phyloP scores from a whole-genome alignment of 2,329 filamentous ascomycete genomes.

The Cladosporium sp. region DNA sequence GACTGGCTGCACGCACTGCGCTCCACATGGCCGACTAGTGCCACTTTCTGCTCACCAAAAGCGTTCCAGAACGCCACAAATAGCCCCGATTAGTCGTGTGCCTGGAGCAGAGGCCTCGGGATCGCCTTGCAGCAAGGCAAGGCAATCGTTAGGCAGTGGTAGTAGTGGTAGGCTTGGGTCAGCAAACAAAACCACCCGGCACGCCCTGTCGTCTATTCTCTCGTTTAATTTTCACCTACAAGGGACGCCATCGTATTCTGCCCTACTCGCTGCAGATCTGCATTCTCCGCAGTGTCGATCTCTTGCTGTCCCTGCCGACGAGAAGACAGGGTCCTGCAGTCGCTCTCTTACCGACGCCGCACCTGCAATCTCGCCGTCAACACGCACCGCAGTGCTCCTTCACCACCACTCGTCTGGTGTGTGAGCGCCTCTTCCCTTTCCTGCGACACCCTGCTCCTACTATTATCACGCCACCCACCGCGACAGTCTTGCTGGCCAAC shows the following conservation, averaged over 20 bases:
- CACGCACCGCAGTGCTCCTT: not conserved
- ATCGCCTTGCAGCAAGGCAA: not conserved
- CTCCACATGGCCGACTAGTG: not conserved
- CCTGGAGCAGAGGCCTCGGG: not conserved
- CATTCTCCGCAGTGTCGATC: not conserved
- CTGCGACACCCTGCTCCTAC: not conserved
- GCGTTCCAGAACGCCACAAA: not conserved
- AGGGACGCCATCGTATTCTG: not conserved
- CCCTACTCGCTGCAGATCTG: not conserved
- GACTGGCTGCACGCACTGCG: not conserved
- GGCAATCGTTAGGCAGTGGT: not conserved
- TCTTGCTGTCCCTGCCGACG: not conserved
- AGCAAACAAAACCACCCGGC: not conserved
- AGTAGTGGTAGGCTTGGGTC: too few species aligned
- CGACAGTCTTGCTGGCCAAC: constrained; percentile 9
- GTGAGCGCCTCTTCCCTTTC: not conserved
- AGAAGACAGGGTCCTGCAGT: not conserved
- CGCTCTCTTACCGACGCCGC: not conserved
- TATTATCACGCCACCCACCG: not conserved
- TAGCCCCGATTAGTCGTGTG: not conserved
- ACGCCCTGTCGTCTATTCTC: not conserved
- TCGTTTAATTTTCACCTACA: not conserved
- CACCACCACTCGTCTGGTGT: not conserved
- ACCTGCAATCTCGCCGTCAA: constrained; percentile 3
- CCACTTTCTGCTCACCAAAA: not conserved